Evolutionary conservation across 306 rosid genomes (phyloP).

Genomic region (Inga leiocalycina): DNA sequence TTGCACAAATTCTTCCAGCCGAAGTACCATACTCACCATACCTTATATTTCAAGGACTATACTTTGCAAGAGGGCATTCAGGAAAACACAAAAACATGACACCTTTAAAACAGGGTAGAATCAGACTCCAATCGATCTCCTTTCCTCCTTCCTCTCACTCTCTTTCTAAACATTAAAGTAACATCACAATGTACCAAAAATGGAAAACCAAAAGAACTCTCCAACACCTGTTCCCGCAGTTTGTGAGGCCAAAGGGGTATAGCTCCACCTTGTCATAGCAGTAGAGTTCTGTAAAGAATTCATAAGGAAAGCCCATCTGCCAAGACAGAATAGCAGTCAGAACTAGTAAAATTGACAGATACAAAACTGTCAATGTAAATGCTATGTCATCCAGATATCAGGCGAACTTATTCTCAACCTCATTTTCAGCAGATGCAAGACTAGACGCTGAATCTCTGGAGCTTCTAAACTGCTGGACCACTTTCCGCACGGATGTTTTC

Average conservation of each 20-base stretch:
- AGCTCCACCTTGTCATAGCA: slow-evolving; percentile 59
- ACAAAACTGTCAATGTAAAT: slow-evolving; percentile 8
- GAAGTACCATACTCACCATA: slow-evolving; percentile 22
- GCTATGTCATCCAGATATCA: slow-evolving; percentile 29
- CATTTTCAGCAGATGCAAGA: slow-evolving; percentile 45
- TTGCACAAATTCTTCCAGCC: slow-evolving; percentile 21
- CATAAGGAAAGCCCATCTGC: slow-evolving; percentile 71
- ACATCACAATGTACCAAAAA: slow-evolving; percentile 22
- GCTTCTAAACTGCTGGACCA: slow-evolving; percentile 73
- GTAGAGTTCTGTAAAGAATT: slow-evolving; percentile 62
- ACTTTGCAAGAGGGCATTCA: not conserved
- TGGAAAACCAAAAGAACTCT: slow-evolving; percentile 30
- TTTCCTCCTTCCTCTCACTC: slow-evolving; percentile 23
- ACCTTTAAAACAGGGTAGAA: slow-evolving; percentile 23
- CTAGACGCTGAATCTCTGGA: slow-evolving; percentile 55
- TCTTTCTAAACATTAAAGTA: slow-evolving; percentile 2
- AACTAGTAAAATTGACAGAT: slow-evolving; percentile 35
- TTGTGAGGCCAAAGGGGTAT: slow-evolving; percentile 71
- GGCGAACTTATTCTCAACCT: slow-evolving; percentile 44
- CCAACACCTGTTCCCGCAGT: slow-evolving; percentile 80
- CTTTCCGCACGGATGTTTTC: slow-evolving; percentile 68
- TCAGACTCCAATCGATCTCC: slow-evolving; percentile 7
- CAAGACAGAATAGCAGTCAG: slow-evolving; percentile 26
- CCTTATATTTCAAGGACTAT: slow-evolving; percentile 10
- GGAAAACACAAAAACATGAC: slow-evolving; percentile 3